Evolutionary conservation across 2,329 filamentous ascomycete genomes (phyloP), one percentile per base, ranked within the genome.

Genomic region (Exophiala xenobiotica): DNA sequence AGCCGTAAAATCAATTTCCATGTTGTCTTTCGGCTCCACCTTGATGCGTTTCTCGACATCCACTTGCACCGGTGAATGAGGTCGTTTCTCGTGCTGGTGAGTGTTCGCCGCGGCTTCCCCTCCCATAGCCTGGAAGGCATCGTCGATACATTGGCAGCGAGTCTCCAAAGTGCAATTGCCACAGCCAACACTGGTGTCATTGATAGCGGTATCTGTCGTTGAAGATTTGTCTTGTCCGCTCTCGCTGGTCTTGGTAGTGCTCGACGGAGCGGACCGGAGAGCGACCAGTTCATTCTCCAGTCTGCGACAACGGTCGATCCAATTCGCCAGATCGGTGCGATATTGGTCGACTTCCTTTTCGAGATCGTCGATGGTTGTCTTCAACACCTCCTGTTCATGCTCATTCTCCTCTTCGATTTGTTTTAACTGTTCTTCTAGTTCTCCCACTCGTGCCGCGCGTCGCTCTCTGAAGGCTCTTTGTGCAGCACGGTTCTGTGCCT

Each of bases 401-500:
- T 73, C 71, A 58, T 74, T 67, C 37, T 73, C 70, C 29, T 75
- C 72, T 60, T 77, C 73, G 24, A 74, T 71, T 44, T 72, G 65
- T 57, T 74, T 76, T 35, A 76, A 69, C 46, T 76, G 69, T 44
- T 80, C 74, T 54, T 79, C 74, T 39, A 82, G 70, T 58, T 81
- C 91, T 31, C 87, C 85, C 5, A 96, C 88, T 31, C 89, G 87
- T 19, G 89, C 88, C 2, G 89, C 89, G 57, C 92, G 82, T 51
- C 92, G 80, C 71, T 96, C 90, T 26, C 92, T 81, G 70, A 97
- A 97, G 1, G 88, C 89, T 52, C 92, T 79, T 73, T 97, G 92
- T 2, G 92, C 92, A 40, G 89, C 88, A 54, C 93, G 82, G 69
- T 97, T 97, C 73, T 97, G 93, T 1, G 89, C 88, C 75, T 96